A percentile compares a stretch with the other conserved stretches of the same genome.
These are phyloP conservation scores for Musa balbisiana DNA, from an alignment of 202 grass and related monocot genomes.

Conservation along the genomic window DNA sequence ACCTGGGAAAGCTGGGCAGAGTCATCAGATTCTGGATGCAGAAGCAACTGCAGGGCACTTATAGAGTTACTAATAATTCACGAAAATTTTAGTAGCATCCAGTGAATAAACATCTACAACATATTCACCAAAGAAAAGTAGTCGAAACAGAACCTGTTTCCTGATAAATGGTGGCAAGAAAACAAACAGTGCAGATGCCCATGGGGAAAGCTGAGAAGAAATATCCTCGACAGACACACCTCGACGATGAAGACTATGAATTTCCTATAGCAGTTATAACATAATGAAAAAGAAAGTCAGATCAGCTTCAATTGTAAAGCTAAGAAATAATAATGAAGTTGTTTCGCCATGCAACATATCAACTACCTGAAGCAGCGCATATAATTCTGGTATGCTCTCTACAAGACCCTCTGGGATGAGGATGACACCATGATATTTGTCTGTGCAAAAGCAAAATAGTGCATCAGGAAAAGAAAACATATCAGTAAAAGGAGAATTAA, in stretches of 20 bases:
- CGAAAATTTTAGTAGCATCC: not conserved
- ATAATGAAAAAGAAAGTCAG: slow-evolving; percentile 20
- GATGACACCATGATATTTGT: slow-evolving; percentile 86
- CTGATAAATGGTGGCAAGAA: slow-evolving; percentile 93
- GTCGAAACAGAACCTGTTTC: slow-evolving; percentile 56
- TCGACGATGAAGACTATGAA: slow-evolving; percentile 69
- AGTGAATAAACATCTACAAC: not conserved
- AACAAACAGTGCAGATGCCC: slow-evolving; percentile 96
- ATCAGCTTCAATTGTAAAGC: not conserved
- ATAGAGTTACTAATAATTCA: not conserved
- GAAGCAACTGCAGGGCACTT: slow-evolving; percentile 55
- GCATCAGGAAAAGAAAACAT: slow-evolving; percentile 20
- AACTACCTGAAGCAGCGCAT: slow-evolving; percentile 86
- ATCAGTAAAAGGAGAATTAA: not conserved
- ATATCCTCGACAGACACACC: slow-evolving; percentile 84
- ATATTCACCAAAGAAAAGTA: not conserved
- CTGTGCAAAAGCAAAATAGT: slow-evolving; percentile 27
- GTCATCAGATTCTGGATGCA: slow-evolving; percentile 93
- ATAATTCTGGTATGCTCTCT: slow-evolving; percentile 94
- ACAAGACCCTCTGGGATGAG: slow-evolving; percentile 98
- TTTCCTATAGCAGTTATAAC: slow-evolving; percentile 57
- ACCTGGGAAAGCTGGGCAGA: slow-evolving; percentile 98
- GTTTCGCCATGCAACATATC: not conserved
- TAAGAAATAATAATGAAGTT: slow-evolving; percentile 7
- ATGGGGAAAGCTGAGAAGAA: slow-evolving; percentile 93